Evolutionary conservation across 495 filamentous ascomycete genomes (phyloP), one percentile per base, ranked within the genome.

Genomic region (Aspergillus mulundensis): DNA sequence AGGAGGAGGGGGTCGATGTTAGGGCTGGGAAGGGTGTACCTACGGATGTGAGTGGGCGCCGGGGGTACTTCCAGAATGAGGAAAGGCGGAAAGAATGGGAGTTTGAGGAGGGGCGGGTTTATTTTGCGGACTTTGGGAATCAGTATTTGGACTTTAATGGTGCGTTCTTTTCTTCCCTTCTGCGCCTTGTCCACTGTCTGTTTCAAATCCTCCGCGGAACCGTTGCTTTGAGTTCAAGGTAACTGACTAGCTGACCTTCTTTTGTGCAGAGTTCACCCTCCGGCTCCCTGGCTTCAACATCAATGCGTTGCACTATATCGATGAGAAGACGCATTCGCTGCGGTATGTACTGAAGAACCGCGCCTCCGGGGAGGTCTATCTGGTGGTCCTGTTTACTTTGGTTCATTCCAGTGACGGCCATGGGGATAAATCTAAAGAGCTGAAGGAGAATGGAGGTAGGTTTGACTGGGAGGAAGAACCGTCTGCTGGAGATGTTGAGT

Each of bases 341-440:
- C 90, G 91, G 75, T 97, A 96, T 76, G 86, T 91, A 34, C 79
- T 97, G 58, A 92, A 88, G 62, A 87, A 96, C 66, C 78, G 79
- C 32, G 70, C 71, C 5, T 91, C 87, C 6, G 80, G 79, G 20
- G 79, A 85, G 19, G 78, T 87, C 19, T 89, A 94, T 62, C 78
- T 95, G 20, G 89, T 92, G 21, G 77, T 98, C 15, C 64, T 88
- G 16, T 91, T 97, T 67, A 85, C 84, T 24, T 76, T 95, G 1
- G 76, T 92, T 16, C 42, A 51, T 20, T 61, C 56, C 18, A 57
- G 60, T 30, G 59, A 56, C 10, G 25, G 56, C 24, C 28, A 44
- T 6, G 53, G 50, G 21, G 36, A 51, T 16, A 15, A 1, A 28
- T 20, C 4, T 21, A 50, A 58, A 34, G n/a, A 41, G 8, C 60